phyloP scores from a whole-genome alignment of 2,329 filamentous ascomycete species.

The Fusarium globosum region DNA sequence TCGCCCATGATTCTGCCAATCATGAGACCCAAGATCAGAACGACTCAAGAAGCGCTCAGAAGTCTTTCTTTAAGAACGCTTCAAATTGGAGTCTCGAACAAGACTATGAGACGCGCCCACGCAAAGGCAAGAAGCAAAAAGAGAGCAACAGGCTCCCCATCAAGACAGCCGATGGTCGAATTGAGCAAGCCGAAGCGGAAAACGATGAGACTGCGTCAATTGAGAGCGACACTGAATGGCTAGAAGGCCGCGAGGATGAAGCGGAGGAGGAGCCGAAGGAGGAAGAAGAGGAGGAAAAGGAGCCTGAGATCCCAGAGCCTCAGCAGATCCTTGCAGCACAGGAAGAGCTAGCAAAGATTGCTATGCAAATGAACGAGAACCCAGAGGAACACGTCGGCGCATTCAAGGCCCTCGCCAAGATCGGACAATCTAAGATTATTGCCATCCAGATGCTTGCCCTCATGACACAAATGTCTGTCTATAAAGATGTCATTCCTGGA shows the following conservation, averaged over 20 bases:
- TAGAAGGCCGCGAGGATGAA: conserved; percentile 69
- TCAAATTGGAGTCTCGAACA: conserved; percentile 92
- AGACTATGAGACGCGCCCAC: conserved; percentile 83
- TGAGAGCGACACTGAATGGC: conserved; percentile 71
- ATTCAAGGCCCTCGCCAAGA: conserved; percentile 80
- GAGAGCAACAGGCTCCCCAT: conserved; percentile 85
- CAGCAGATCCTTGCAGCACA: conserved; percentile 89
- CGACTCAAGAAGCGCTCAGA: conserved; percentile 59
- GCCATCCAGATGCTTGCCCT: conserved; percentile 88
- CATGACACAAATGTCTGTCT: conserved; percentile 87
- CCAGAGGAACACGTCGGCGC: conserved; percentile 88
- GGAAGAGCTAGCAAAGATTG: conserved; percentile 89
- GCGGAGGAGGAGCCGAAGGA: conserved; percentile 59
- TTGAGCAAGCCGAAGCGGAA: conserved; percentile 69
- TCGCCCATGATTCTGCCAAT: conserved; percentile 63
- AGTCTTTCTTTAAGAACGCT: conserved; percentile 78
- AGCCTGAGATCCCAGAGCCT: conserved; percentile 75
- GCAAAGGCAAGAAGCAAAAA: conserved; percentile 81
- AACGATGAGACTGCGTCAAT: conserved; percentile 70
- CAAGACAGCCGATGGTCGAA: conserved; percentile 81
- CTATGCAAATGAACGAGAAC: conserved; percentile 84
- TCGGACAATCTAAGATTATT: conserved; percentile 75
- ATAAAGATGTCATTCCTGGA: conserved; percentile 95
- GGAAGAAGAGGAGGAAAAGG: conserved; percentile 61
- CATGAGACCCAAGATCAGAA: conserved; percentile 53